Percentiles rank a stretch among this genome's conserved stretches.
These are phyloP conservation scores for Endoconidiophora laricicola DNA, from an alignment of 2,329 filamentous ascomycete species.

Conservation along the genomic window DNA sequence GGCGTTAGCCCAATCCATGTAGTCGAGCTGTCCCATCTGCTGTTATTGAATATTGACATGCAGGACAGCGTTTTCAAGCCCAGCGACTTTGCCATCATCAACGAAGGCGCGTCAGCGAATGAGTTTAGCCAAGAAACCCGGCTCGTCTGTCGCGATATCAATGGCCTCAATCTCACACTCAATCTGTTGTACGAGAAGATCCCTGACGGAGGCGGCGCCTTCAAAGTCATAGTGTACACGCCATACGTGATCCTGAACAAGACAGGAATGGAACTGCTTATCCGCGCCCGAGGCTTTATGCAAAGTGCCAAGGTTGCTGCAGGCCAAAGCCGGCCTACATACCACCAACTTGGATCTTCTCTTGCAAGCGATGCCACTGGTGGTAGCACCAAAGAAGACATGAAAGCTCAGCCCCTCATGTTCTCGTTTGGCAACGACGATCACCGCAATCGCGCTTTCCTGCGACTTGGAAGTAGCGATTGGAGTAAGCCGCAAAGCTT, in stretches of 20 bases:
- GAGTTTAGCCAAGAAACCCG: constrained; percentile 75
- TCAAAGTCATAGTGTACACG: constrained; percentile 88
- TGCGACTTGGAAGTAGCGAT: constrained; percentile 75
- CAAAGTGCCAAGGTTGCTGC: constrained; percentile 68
- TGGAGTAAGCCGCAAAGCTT: constrained; percentile 99
- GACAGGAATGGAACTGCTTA: constrained; percentile 74
- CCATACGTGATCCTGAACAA: constrained; percentile 93
- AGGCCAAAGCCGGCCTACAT: constrained; percentile 43
- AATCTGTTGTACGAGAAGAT: constrained; percentile 82
- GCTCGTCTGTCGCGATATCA: constrained; percentile 68
- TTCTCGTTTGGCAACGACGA: constrained; percentile 86
- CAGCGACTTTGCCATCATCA: constrained; percentile 95
- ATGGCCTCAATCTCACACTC: constrained; percentile 62
- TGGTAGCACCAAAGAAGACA: constrained; percentile 3
- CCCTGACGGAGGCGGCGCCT: constrained; percentile 83
- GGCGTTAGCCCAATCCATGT: constrained; percentile 95
- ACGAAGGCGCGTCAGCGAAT: constrained; percentile 59
- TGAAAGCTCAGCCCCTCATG: constrained; percentile 65
- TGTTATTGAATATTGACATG: constrained; percentile 88
- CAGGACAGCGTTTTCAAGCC: constrained; percentile 89
- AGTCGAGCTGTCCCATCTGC: constrained; percentile 82
- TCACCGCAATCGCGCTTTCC: constrained; percentile 71
- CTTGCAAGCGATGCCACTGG: neutral
- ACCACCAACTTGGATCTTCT: neutral
- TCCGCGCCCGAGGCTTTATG: constrained; percentile 78